Percentiles rank a stretch among this genome's conserved stretches.
Evolutionary conservation across 495 filamentous ascomycete genomes (phyloP).

Genomic region (Bryoglossum gracile): DNA sequence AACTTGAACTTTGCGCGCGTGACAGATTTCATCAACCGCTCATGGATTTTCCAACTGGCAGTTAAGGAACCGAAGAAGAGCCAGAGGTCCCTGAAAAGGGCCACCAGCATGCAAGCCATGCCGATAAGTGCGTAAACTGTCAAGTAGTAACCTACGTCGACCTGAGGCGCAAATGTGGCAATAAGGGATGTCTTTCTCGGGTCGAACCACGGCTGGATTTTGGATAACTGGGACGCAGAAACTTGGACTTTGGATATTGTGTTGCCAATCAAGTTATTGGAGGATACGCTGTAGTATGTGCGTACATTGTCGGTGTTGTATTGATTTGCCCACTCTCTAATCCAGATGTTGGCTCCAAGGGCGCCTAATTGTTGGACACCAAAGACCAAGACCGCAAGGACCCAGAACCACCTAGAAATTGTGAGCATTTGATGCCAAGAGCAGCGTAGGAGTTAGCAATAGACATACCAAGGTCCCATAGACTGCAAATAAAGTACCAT

Average conservation of each 20-base stretch:
- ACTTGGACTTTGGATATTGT: conserved; percentile 18
- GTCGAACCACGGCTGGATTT: conserved; percentile 24
- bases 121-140: conserved; percentile 75
- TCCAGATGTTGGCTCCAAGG: conserved; percentile 88
- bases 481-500: conserved; percentile 74
- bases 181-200: conserved; percentile 21
- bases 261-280: conserved; percentile 18
- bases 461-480: conserved; percentile 72
- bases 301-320: conserved; percentile 30
- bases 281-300: conserved; percentile 7
- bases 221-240: conserved; percentile 9
- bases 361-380: conserved; percentile 71
- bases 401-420: conserved; percentile 66
- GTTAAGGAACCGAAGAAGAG: conserved; percentile 89
- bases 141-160: conserved; percentile 80
- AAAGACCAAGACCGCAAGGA: conserved; percentile 64
- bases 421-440: conserved; percentile 10
- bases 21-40: conserved; percentile 67
- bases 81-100: conserved; percentile 71
- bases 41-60: conserved; percentile 81
- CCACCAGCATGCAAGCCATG: conserved; percentile 61
- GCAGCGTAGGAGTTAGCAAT: background rate
- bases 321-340: conserved; percentile 73
- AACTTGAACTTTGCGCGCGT: conserved; percentile 91
- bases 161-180: conserved; percentile 36